A percentile compares a stretch with the other conserved stretches of the same genome.
These are phyloP conservation scores for Penicillium sp. DNA, from an alignment of 2,329 filamentous ascomycete species.

Conservation along the genomic window DNA sequence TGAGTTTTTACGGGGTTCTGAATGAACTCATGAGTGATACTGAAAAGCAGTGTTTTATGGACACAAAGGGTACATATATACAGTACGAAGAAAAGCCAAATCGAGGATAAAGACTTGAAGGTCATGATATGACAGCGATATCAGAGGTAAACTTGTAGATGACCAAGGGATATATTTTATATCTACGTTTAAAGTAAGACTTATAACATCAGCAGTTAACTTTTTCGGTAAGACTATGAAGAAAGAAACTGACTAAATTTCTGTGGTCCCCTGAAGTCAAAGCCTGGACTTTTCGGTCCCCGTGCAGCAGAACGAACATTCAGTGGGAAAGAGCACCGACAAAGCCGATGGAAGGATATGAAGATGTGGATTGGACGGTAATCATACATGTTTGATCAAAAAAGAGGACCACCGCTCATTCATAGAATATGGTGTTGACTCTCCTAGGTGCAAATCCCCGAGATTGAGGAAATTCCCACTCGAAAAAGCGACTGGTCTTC, in stretches of 20 bases:
- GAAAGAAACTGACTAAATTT: not conserved
- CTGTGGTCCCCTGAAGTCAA: not conserved
- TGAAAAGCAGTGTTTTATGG: no score
- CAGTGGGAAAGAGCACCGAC: no score
- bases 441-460: not conserved
- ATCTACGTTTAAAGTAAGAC: not conserved
- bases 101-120: no score
- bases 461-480: no score
- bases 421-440: not conserved
- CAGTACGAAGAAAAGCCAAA: no score
- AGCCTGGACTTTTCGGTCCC: not conserved
- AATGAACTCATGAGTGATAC: no score
- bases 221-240: not conserved
- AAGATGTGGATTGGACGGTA: not conserved
- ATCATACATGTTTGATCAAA: not conserved
- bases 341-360: not conserved
- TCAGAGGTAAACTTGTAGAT: not conserved
- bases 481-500: no score
- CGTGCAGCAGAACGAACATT: not conserved
- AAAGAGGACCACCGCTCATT: not conserved
- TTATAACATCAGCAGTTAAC: not conserved
- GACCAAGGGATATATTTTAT: no score
- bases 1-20: no score
- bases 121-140: not conserved
- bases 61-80: no score